Evolutionary conservation across 2,329 filamentous ascomycete species (phyloP).

Genomic region (Aspergillus pseudonomiae): DNA sequence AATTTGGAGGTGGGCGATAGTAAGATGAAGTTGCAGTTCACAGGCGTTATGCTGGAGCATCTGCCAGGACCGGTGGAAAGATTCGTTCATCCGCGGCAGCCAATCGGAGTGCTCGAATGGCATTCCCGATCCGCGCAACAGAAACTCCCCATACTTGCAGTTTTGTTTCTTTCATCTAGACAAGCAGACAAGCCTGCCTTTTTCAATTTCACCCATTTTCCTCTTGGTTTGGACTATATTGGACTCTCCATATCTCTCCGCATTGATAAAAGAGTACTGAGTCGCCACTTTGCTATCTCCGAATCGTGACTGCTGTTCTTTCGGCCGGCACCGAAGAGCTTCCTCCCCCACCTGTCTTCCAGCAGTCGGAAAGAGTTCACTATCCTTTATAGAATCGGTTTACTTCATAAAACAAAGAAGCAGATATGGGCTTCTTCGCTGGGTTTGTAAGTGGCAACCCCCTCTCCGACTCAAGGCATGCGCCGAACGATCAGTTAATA

Average conservation of each 20-base stretch:
- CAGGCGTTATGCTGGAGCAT: constrained; percentile 4
- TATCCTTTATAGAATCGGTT: background rate
- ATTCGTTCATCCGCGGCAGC: constrained; percentile 35
- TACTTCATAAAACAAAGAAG: background rate
- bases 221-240: background rate
- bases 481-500: constrained; percentile 8
- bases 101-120: constrained; percentile 36
- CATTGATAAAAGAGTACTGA: background rate
- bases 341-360: background rate
- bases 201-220: background rate
- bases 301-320: background rate
- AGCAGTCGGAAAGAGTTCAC: background rate
- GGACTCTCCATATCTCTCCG: background rate
- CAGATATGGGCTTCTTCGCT: constrained; percentile 25
- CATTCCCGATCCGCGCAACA: constrained; percentile 4
- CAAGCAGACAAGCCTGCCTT: background rate
- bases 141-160: constrained; percentile 4
- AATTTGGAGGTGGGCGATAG: background rate
- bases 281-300: background rate
- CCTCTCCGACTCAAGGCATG: background rate
- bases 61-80: constrained; percentile 22
- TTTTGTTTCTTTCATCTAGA: background rate
- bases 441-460: constrained; percentile 66
- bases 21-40: background rate
- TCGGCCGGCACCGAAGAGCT: background rate